Evolutionary conservation across 2,329 filamentous ascomycete genomes (phyloP).

Genomic region (Colletotrichum ledebouriae): DNA sequence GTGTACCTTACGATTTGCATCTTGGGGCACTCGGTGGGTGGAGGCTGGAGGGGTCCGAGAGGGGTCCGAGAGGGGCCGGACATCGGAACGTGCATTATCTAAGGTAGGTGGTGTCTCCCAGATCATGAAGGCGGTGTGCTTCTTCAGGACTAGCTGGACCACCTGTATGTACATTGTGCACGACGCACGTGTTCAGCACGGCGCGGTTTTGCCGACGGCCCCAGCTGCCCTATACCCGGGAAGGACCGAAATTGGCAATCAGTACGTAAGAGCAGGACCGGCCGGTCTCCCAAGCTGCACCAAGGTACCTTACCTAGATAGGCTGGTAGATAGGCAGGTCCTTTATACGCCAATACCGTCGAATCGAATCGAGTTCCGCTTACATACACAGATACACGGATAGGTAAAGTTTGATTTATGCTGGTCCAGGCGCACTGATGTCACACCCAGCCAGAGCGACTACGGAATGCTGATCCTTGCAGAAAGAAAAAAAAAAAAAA

Average conservation of each 20-base stretch:
- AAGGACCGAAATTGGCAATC: slow-evolving; percentile 11
- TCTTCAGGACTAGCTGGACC: not conserved
- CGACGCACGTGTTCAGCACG: slow-evolving; percentile 21
- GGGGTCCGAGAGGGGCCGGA: slow-evolving; percentile 16
- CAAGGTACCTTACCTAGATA: no score
- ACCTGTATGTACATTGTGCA: no score
- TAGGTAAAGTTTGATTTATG: not conserved
- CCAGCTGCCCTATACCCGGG: slow-evolving; percentile 9
- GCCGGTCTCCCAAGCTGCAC: no score
- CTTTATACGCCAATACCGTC: slow-evolving; percentile 13
- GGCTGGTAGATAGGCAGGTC: not conserved
- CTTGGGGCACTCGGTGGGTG: not conserved
- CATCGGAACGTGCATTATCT: slow-evolving; percentile 13
- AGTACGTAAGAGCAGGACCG: slow-evolving; percentile 31
- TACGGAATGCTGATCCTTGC: slow-evolving; percentile 21
- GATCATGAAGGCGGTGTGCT: slow-evolving; percentile 25
- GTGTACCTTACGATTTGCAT: no score
- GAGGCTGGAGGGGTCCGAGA: not conserved
- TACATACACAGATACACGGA: slow-evolving; percentile 19
- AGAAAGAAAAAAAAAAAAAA: slow-evolving; percentile 23
- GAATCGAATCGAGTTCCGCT: slow-evolving; percentile 42
- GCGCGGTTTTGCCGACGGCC: slow-evolving; percentile 32
- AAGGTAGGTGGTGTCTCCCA: no score
- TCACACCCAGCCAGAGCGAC: slow-evolving; percentile 21
- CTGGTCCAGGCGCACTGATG: slow-evolving; percentile 38